Conservation (phyloP, 1,284 basidiomycete species). For the Athelia psychrophila region DNA sequence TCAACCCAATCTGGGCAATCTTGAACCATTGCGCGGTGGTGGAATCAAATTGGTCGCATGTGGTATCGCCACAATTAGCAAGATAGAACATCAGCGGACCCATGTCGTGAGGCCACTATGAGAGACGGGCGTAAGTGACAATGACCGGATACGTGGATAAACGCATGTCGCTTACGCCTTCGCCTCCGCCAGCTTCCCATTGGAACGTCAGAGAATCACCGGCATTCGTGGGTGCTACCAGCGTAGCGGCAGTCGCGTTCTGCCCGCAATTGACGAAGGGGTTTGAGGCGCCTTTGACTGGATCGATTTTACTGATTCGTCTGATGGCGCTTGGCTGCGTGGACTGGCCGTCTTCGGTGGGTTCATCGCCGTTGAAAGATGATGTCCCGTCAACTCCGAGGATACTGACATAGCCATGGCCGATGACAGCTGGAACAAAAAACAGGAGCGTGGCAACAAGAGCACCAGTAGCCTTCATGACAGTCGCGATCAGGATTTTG, state of each 20-base stretch:
- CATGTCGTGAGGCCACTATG: conserved; percentile 68
- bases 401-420: conserved; percentile 56
- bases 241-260: conserved; percentile 46
- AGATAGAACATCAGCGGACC: conserved; percentile 75
- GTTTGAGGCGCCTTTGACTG: conserved; percentile 64
- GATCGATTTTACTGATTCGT: conserved; percentile 49
- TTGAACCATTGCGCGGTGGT: conserved; percentile 71
- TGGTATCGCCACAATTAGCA: conserved; percentile 52
- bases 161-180: conserved; percentile 1
- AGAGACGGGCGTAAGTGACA: background rate
- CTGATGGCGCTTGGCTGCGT: conserved; percentile 53
- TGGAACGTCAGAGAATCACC: conserved; percentile 57
- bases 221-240: conserved; percentile 59
- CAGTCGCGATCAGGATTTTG: too few species aligned
- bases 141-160: background rate
- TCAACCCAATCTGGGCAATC: conserved; percentile 35
- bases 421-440: conserved; percentile 36
- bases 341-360: conserved; percentile 30
- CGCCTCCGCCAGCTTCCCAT: conserved; percentile 47
- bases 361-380: conserved; percentile 50
- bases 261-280: conserved; percentile 61
- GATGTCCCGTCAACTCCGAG: conserved; percentile 53
- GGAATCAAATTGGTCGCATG: conserved; percentile 60
- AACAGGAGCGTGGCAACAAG: conserved; percentile 20
- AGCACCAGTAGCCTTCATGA: too few species aligned